Base-by-base conservation (phyloP, 495 filamentous ascomycete species). In the Podospora conica region DNA sequence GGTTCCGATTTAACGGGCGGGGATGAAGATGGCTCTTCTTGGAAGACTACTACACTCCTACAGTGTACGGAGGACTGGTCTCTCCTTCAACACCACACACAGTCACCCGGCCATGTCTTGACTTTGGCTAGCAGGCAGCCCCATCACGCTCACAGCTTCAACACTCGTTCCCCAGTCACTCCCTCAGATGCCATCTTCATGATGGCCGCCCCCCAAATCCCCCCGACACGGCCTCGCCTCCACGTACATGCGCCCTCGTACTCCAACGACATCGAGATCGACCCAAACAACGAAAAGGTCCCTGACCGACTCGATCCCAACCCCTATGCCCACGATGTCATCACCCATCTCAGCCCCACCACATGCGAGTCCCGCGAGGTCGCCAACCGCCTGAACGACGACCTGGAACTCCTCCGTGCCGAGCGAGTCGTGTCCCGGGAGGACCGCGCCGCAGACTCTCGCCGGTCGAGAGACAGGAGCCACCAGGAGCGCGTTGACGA, bases 391-490 rank as follows among this genome's bases (percentile, higher is more conserved):
- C 76, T 96, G 22, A 89, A 91, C 54, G 94, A 98, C 79, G 92
- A 97, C 72, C 76, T 97, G 28, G 87, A 91, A 53, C 80, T 97
- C 61, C 81, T 96, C 29, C 88, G 92, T 60, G 90, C 90, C 8
- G 94, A 98, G 79, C 87, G 88, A 4, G 82, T 91, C 40, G 90
- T 88, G 73, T 72, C 85, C 75, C 77, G 86, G 18, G 78, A 85
- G 57, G 79, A 81, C 29, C 79, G 76, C 6, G 67, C 73, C 56
- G 60, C 74, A 11, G 62, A 72, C 64, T 65, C 75, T 76, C 53
- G 76, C 65, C 66, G 81, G 71, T 78, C 79, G 7, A 67, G 55
- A 53, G 68, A 74, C 62, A 68, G 74, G 59, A 70, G 73, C 68
- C 58, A 78, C 28, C 76, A 78, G 24, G 78, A 84, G 0, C 84